Percentiles rank a stretch among this genome's conserved stretches.
Evolutionary conservation across 169 alveolate genomes (phyloP).

Genomic region (Cryptosporidium andersoni): DNA sequence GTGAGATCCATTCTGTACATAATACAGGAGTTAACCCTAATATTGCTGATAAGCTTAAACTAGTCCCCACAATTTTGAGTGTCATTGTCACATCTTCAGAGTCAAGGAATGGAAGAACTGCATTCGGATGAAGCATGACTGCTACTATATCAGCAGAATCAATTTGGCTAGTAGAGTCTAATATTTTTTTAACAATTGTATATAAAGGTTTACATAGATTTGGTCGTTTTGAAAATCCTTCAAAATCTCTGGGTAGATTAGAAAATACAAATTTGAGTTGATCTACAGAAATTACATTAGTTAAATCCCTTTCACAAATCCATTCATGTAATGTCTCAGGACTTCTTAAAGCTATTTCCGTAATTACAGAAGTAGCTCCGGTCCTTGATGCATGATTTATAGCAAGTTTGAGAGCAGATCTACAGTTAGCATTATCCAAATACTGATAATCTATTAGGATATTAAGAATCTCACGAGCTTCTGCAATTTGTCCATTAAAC

Average conservation of each 20-base stretch:
- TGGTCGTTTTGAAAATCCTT: conserved; percentile 55
- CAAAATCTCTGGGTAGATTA: conserved; percentile 57
- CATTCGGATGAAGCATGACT: conserved; percentile 50
- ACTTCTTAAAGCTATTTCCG: conserved; percentile 42
- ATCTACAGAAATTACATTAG: conserved; percentile 34
- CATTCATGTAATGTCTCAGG: conserved; percentile 50
- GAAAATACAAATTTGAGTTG: conserved; percentile 45
- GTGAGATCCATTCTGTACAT: conserved; percentile 55
- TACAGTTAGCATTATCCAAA: conserved; percentile 21
- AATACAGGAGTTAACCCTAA: conserved; percentile 45
- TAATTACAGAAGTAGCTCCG: conserved; percentile 19
- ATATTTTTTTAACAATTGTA: conserved; percentile 25
- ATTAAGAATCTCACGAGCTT: conserved; percentile 53
- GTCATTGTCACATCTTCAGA: conserved; percentile 49
- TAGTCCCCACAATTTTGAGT: conserved; percentile 44
- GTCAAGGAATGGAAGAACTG: conserved; percentile 54
- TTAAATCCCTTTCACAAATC: conserved; percentile 61
- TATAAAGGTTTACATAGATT: conserved; percentile 55
- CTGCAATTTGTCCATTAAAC: conserved; percentile 57
- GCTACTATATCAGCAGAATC: conserved; percentile 65
- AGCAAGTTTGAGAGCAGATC: conserved; percentile 50
- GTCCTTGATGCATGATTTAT: conserved; percentile 53
- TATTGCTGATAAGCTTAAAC: conserved; percentile 49
- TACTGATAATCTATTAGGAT: conserved; percentile 25
- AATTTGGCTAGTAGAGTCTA: conserved; percentile 65